Base-by-base conservation (phyloP, 768 basidiomycete genomes). In the Pulveroboletus frians region DNA sequence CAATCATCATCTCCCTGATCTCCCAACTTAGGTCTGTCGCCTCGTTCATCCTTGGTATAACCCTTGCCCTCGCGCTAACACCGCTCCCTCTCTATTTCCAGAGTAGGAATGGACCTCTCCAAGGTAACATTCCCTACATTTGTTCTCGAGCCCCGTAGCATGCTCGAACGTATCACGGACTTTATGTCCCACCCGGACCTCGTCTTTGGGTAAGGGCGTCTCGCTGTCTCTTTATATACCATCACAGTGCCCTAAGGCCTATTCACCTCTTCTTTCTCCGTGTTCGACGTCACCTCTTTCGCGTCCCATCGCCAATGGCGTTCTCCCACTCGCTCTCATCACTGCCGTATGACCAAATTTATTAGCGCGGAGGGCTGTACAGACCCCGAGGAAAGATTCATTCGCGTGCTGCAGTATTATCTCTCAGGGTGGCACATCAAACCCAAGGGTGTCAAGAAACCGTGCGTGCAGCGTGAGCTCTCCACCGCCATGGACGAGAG, bases 341-440 rank as follows among this genome's bases (percentile, higher is more conserved):
- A 39, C n/a, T 47, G 40, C 39, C 48, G 38, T 47, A 44, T 50
- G 44, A 42, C 56, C 49, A 20, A 18, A 42, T 45, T 21, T 61
- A 95, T 23, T 61, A 95, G 94, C 35, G 88, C 89, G 39, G 91
- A 89, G 56, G 66, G 80, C n/a, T 83, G 81, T 63, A 74, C 78
- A 35, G 84, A 92, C 60, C 80, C 91, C 29, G 87, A 95, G 66
- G 93, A 95, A 64, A 76, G 96, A 38, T 97, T 97, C 67, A 77
- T 95, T 54, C 79, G 83, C 43, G 92, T 98, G 2, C 76, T 97
- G 30, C 86, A 88, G 54, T 96, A 94, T 67, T 99, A 97, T 66
- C 84, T 99, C 40, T 86, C 90, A n/a, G 96, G 96, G 20, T 99
- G 96, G 96, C 96, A 98, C 70, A 94, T 97, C 73, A 97, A 97